Conservation (phyloP, 73 alveolate species). For the Blepharisma japonicum region DNA sequence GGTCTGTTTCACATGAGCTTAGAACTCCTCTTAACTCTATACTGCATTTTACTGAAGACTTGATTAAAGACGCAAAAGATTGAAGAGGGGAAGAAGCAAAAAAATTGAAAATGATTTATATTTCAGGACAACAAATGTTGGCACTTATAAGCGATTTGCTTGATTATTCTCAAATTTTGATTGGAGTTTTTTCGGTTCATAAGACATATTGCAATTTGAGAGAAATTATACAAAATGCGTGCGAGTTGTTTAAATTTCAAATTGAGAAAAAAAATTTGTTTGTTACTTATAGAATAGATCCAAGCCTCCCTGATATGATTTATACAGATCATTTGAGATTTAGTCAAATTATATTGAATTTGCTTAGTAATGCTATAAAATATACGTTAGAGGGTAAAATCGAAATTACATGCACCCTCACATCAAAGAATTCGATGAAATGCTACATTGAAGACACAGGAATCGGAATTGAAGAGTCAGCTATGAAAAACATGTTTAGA, state of each 20-base stretch:
- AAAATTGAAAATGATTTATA: no score
- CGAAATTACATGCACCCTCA: neutral
- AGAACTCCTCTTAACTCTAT: no score
- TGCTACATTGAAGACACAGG: neutral
- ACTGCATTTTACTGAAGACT: no score
- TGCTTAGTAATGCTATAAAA: conserved; percentile 3
- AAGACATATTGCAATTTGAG: neutral
- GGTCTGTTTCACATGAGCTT: no score
- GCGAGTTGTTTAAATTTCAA: neutral
- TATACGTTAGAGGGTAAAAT: neutral
- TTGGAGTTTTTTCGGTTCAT: neutral
- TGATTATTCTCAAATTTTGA: conserved; percentile 3
- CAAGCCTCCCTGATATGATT: neutral
- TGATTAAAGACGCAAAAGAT: no score
- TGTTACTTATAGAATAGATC: neutral
- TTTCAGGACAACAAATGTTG: no score
- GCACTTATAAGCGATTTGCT: neutral
- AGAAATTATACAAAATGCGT: neutral
- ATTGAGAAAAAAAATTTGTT: neutral
- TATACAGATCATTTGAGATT: conserved; percentile 6
- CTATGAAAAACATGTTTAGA: no score
- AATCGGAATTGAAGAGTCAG: neutral
- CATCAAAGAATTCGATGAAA: neutral
- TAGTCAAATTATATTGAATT: neutral
- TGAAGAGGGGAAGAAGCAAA: no score